Evolutionary conservation across 768 basidiomycete genomes (phyloP), one percentile per base, ranked within the genome.

Genomic region (Calocera cornea): DNA sequence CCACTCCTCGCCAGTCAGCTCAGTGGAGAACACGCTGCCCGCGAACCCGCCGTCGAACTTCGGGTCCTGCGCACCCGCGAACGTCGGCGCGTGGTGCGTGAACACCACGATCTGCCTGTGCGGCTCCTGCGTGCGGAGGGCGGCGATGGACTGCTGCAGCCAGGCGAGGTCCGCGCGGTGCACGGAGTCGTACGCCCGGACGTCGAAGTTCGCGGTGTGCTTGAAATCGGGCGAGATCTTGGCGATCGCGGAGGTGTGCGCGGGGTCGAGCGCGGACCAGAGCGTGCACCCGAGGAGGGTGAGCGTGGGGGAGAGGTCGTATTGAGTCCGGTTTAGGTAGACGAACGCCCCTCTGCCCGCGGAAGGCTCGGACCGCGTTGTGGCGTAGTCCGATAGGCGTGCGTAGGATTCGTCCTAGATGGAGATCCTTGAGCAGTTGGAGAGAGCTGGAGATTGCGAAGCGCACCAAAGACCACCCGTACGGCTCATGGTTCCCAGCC

Each of bases 251-350:
- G 74, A 73, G 19, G 73, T 65, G 36, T 75, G 70, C 19, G 72
- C 73, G 0, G 74, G 73, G 68, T 76, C 71, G 41, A 78, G 73
- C 5, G 65, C 64, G 2, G 77, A 73, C 78, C 79, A 80, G 29
- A 80, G 75, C 2, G 79, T 80, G 72, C 78, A 80, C 2, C 79
- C 80, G 16, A 79, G 77, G n/a, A 80, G 70, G 27, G 77, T 78
- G 17, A 78, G 41, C 0, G 68, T 74, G 5, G 74, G 70, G 2
- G 75, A 72, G 27, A 79, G 49, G 65, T 80, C 77, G 70, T 75
- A 71, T 33, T 78, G 76, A 24, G 74, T 76, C 41, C 75, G 74
- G 67, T 77, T 67, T 3, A 80, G 73, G 40, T 76, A 70, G 24
- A 79, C 69, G 71, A 78, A 77, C 31, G 14, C 27, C 2, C 50